phyloP scores from a whole-genome alignment of 2,329 filamentous ascomycete genomes.

The Sporothrix euskadiensis region DNA sequence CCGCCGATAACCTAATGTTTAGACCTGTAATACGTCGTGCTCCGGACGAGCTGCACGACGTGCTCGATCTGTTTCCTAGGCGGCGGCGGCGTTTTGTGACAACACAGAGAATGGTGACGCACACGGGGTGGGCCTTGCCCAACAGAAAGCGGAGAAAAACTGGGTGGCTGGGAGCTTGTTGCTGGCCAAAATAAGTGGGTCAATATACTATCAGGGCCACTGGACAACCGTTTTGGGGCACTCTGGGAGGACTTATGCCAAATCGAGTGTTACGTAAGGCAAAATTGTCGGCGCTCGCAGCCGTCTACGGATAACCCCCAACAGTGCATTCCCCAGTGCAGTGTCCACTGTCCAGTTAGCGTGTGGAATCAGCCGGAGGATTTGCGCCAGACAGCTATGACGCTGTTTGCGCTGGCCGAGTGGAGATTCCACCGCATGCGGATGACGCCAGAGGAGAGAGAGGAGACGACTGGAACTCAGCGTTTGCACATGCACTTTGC shows the following conservation, averaged over 20 bases:
- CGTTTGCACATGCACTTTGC: not conserved
- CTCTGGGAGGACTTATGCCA: not conserved
- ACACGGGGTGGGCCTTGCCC: constrained; percentile 21
- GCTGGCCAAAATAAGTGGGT: not conserved
- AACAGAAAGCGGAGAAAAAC: constrained; percentile 22
- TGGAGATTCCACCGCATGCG: constrained; percentile 9
- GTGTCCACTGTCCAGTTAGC: not conserved
- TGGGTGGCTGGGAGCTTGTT: constrained; percentile 22
- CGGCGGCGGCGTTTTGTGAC: not conserved
- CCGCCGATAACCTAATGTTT: not conserved
- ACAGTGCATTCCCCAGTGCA: not conserved
- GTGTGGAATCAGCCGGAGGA: constrained; percentile 7
- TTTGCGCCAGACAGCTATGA: not conserved
- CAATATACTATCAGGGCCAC: not conserved
- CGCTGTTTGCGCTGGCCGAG: constrained; percentile 7
- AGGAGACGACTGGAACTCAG: not conserved
- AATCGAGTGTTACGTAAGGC: not conserved
- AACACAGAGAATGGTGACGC: constrained; percentile 21
- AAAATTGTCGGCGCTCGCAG: not conserved
- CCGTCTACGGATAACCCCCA: too few relatives aligned
- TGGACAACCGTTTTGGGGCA: not conserved
- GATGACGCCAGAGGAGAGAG: not conserved
- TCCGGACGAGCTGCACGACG: too few relatives aligned
- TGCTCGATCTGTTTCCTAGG: not conserved
- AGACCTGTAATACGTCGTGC: not conserved